phyloP scores from a whole-genome alignment of 306 rosid genomes.

The Purshia tridentata region DNA sequence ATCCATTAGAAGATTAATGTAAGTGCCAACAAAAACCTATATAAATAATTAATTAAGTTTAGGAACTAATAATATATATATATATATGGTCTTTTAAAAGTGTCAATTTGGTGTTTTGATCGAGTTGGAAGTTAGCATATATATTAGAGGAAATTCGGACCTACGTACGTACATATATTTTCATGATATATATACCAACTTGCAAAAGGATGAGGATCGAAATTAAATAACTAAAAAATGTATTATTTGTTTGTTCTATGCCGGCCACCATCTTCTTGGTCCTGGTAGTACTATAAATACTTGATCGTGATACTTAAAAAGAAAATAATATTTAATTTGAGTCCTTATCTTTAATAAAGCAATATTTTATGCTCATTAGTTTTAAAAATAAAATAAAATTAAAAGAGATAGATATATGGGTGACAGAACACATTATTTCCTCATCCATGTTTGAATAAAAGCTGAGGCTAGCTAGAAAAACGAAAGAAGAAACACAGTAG shows the following conservation, averaged over 20 bases:
- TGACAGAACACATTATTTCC: not conserved
- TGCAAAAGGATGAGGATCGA: not conserved
- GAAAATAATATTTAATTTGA: no score
- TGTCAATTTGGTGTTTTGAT: slow-evolving; percentile 7
- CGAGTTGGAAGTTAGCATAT: slow-evolving; percentile 1
- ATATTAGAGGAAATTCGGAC: not conserved
- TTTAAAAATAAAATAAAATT: no score
- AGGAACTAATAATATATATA: not conserved
- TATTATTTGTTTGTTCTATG: not conserved
- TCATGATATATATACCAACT: not conserved
- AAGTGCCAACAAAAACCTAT: slow-evolving; percentile 1
- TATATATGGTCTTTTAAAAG: not conserved
- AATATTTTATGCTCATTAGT: no score
- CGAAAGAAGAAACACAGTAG: not conserved
- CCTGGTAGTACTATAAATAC: not conserved
- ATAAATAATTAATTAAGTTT: not conserved
- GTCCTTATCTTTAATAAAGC: not conserved
- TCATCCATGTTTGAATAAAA: not conserved
- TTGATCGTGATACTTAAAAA: not conserved
- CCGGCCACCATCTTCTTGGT: not conserved
- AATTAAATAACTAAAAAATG: not conserved
- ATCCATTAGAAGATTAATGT: not conserved
- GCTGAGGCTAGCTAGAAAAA: not conserved
- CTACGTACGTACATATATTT: not conserved
- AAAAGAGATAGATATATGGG: not conserved